A percentile compares a stretch with the other conserved stretches of the same genome.
phyloP scores from a whole-genome alignment of 2,329 filamentous ascomycete species.

The Fusarium virguliforme region DNA sequence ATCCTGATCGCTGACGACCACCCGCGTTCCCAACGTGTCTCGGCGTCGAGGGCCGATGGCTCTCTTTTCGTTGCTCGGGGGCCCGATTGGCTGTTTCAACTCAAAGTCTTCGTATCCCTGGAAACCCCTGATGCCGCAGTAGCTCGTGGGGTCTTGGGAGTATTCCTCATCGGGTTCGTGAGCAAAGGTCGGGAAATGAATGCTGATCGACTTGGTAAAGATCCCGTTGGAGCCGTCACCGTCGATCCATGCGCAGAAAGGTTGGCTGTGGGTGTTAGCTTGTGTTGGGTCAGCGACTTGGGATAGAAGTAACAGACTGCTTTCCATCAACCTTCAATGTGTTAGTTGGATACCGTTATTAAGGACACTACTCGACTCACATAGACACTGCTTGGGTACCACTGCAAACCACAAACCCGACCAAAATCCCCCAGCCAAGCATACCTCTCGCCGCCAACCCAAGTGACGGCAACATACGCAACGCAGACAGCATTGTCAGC shows the following conservation, averaged over 20 bases:
- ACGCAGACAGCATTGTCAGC: background rate
- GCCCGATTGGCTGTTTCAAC: background rate
- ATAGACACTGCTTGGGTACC: background rate
- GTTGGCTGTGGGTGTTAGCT: background rate
- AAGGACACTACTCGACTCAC: background rate
- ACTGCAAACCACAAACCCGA: background rate
- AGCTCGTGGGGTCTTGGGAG: background rate
- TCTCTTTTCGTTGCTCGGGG: background rate
- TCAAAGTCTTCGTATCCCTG: background rate
- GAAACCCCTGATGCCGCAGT: background rate
- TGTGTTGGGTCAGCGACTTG: accelerated
- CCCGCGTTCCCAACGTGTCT: background rate
- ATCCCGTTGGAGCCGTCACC: background rate
- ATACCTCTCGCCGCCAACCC: background rate
- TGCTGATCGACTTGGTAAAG: background rate
- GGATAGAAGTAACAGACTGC: accelerated
- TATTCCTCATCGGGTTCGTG: background rate
- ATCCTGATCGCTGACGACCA: background rate
- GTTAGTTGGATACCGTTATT: background rate
- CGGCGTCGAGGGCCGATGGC: background rate
- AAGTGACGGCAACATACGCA: background rate
- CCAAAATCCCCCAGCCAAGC: conserved; percentile 1
- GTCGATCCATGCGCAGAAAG: background rate
- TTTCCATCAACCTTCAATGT: background rate
- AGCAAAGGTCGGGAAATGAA: background rate